Conservation (phyloP, 176 grass and related monocot species). For the Cymbopogon citratus region DNA sequence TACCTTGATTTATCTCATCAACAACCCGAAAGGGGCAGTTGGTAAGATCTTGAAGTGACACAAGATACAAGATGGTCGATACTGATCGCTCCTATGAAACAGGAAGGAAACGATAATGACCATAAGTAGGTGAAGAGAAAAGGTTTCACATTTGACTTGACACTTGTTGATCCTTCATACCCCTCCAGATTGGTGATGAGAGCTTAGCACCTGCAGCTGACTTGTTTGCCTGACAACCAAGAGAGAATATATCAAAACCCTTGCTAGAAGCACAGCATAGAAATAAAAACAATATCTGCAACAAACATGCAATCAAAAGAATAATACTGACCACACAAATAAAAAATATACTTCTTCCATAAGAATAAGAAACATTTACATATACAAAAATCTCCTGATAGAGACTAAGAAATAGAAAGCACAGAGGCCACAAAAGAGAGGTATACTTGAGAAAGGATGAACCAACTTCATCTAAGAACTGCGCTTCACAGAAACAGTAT, state of each 20-base stretch:
- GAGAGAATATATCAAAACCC: neutral
- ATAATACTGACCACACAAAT: neutral
- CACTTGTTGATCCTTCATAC: conserved; percentile 34
- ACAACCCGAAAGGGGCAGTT: conserved; percentile 91
- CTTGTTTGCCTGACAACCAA: conserved; percentile 67
- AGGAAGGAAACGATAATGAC: conserved; percentile 5
- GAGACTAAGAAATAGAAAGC: neutral
- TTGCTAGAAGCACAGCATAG: neutral
- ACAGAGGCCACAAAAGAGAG: neutral
- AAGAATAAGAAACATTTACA: neutral
- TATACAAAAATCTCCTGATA: neutral
- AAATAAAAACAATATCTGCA: neutral
- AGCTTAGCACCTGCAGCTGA: conserved; percentile 85
- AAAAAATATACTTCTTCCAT: neutral
- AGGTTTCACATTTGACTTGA: neutral
- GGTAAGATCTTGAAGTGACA: conserved; percentile 96
- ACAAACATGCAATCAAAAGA: neutral
- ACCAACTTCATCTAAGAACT: neutral
- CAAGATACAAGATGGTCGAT: conserved; percentile 92
- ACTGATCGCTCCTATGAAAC: conserved; percentile 81
- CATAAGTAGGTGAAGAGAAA: neutral
- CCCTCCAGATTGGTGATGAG: conserved; percentile 98
- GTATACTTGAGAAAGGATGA: conserved; percentile 2
- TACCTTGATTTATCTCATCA: conserved; percentile 99
- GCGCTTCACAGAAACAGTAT: too few species aligned